These are phyloP conservation scores for Rhizophlyctis rosea DNA, from an alignment of 192 early-diverging fungal genomes.

Conservation along the genomic window DNA sequence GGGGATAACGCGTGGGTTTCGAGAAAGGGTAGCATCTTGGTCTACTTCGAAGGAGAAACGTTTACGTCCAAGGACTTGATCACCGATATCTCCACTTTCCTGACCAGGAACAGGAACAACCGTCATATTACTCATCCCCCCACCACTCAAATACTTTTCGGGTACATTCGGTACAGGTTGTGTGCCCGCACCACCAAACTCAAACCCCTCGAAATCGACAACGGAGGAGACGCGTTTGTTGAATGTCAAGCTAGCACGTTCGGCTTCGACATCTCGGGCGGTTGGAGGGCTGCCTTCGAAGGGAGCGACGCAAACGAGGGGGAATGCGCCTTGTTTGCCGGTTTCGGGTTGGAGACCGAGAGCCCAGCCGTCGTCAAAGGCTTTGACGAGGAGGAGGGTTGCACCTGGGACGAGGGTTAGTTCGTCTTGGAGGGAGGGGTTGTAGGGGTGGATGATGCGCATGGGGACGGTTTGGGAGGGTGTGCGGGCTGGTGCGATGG, in stretches of 20 bases:
- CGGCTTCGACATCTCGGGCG: not conserved
- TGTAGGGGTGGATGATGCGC: conserved; percentile 30
- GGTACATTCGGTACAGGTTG: not conserved
- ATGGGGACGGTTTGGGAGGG: not conserved
- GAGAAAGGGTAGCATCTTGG: no score
- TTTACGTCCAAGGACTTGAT: no score
- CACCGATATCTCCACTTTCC: no score
- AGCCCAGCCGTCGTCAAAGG: conserved; percentile 42
- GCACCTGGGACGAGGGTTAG: conserved; percentile 30
- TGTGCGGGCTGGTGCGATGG: not conserved
- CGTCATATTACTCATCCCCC: not conserved
- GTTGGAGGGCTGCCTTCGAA: not conserved
- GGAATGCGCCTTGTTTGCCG: conserved; percentile 30
- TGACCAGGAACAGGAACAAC: not conserved
- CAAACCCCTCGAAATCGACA: not conserved
- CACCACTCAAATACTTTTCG: not conserved
- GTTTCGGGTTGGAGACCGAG: conserved; percentile 15
- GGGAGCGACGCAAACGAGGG: conserved; percentile 31
- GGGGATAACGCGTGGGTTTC: no score
- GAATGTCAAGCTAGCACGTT: not conserved
- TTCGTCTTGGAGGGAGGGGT: conserved; percentile 31
- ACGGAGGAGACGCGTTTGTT: not conserved
- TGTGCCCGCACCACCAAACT: not conserved
- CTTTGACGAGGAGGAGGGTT: conserved; percentile 29
- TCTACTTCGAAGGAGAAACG: no score